Evolutionary conservation across 805 yeast species (phyloP).

Genomic region (Komagataella pastoris): DNA sequence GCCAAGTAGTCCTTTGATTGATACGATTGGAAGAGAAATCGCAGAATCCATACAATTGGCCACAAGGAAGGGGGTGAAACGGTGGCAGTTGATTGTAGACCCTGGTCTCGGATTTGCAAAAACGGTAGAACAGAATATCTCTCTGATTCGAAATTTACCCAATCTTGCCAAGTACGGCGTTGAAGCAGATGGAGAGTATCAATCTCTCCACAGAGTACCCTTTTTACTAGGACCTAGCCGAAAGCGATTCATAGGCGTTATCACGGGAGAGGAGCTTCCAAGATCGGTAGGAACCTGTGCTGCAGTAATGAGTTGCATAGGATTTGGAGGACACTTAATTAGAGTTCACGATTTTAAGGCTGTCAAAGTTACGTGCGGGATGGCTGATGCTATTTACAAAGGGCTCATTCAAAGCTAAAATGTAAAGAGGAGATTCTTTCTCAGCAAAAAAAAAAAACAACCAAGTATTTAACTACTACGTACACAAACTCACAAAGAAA

Average conservation of each 20-base stretch:
- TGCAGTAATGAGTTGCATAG: constrained; percentile 57
- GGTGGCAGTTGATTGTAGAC: constrained; percentile 88
- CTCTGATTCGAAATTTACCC: constrained; percentile 38
- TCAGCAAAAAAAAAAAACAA: not conserved
- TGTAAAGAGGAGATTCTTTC: not conserved
- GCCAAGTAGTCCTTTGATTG: constrained; percentile 25
- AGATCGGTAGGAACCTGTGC: constrained; percentile 72
- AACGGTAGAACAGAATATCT: constrained; percentile 52
- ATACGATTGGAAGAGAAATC: constrained; percentile 56
- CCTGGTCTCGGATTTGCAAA: constrained; percentile 99
- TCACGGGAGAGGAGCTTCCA: constrained; percentile 46
- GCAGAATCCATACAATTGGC: constrained; percentile 43
- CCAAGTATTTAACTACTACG: not conserved
- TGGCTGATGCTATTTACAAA: constrained; percentile 3
- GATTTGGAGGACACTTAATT: constrained; percentile 65
- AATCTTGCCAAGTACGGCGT: constrained; percentile 33
- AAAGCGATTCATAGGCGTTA: constrained; percentile 70
- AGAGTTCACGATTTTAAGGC: constrained; percentile 75
- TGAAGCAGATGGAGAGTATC: constrained; percentile 13
- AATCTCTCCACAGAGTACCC: constrained; percentile 42
- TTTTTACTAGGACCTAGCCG: constrained; percentile 80
- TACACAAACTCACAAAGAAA: not conserved
- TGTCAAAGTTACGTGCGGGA: not conserved
- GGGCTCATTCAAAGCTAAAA: not conserved
- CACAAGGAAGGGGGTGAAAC: constrained; percentile 44